Conservation (phyloP, 495 filamentous ascomycete species). For the Achaetomiella virescens region DNA sequence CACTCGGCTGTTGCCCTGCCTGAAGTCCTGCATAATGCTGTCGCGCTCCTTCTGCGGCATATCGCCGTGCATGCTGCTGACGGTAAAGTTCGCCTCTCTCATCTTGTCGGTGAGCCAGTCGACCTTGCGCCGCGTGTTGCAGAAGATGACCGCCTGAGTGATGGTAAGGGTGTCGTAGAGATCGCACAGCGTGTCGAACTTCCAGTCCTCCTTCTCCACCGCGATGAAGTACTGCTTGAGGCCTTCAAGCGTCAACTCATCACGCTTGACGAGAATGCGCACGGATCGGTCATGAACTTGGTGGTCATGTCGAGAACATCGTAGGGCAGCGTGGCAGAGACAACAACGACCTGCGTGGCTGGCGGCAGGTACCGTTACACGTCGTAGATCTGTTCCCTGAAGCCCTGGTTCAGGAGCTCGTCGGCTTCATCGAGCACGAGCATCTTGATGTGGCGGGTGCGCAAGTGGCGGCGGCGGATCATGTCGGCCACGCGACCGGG, state of each 20-base stretch:
- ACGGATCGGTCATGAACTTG: constrained; percentile 99
- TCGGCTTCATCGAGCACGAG: constrained; percentile 98
- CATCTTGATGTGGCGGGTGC: constrained; percentile 97
- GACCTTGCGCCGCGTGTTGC: constrained; percentile 99
- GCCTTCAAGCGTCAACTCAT: constrained; percentile 97
- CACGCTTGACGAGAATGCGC: constrained; percentile 98
- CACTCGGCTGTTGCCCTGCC: constrained; percentile 93
- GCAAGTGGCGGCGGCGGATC: constrained; percentile 93
- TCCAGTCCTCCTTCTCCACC: constrained; percentile 99
- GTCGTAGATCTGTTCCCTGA: constrained; percentile 99
- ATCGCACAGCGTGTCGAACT: constrained; percentile 97
- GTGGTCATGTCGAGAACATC: constrained; percentile 99
- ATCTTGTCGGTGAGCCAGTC: constrained; percentile 99
- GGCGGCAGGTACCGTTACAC: constrained; percentile 97
- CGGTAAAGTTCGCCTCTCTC: constrained; percentile 94
- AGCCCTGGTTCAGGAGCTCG: constrained; percentile 95
- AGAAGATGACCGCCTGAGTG: constrained; percentile 99
- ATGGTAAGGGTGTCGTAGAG: constrained; percentile 99
- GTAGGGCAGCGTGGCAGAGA: constrained; percentile 96
- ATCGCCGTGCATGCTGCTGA: constrained; percentile 98
- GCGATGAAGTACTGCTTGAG: constrained; percentile 99
- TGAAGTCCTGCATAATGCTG: constrained; percentile 99
- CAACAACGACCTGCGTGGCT: constrained; percentile 93
- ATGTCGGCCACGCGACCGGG: constrained; percentile 97
- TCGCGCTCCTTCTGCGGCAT: constrained; percentile 98